Evolutionary conservation across 306 rosid species (phyloP).

Genomic region (Cucumis hystrix): DNA sequence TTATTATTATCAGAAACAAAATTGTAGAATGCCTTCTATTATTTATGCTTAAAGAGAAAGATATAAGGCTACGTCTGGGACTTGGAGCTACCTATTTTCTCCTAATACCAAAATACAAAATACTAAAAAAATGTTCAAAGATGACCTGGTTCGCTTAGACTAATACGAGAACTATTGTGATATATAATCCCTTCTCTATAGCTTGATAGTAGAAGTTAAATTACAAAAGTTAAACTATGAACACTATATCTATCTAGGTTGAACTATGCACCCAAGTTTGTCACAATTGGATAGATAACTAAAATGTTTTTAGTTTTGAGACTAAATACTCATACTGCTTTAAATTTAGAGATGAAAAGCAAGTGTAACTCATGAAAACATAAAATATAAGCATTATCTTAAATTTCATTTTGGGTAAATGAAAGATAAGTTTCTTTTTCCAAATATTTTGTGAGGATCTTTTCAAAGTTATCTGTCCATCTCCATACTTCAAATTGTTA

Average conservation of each 20-base stretch:
- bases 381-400: no score
- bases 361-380: no score
- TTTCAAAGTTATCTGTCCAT: no score
- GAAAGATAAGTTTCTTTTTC: no score
- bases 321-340: no score
- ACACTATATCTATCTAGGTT: neutral
- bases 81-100: neutral
- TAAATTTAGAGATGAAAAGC: no score
- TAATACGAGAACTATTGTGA: neutral
- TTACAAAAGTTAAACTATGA: neutral
- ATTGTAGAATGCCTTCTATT: neutral
- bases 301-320: no score
- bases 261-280: neutral
- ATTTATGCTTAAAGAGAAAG: neutral
- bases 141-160: neutral
- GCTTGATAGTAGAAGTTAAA: neutral
- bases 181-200: neutral
- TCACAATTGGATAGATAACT: neutral
- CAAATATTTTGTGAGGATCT: no score
- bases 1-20: neutral
- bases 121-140: neutral
- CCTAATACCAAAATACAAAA: neutral
- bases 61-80: neutral
- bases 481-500: no score
- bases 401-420: no score